phyloP scores from a whole-genome alignment of 768 basidiomycete genomes.

The Lactarius hatsudake region DNA sequence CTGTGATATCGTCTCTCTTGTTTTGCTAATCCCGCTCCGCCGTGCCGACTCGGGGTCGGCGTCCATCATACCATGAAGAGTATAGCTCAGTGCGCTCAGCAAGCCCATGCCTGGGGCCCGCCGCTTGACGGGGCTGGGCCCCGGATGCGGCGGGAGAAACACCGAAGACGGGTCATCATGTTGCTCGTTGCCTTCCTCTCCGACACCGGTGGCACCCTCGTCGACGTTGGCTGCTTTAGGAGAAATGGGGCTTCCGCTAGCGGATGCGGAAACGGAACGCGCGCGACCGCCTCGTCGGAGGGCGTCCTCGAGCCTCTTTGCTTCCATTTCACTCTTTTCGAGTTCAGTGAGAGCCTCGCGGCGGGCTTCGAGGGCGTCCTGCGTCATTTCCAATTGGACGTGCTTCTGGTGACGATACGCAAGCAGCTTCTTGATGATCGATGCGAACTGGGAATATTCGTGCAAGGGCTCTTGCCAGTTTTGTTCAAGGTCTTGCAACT shows the following conservation, averaged over 20 bases:
- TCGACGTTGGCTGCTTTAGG: not conserved
- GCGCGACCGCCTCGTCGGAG: slow-evolving; percentile 60
- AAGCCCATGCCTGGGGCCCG: slow-evolving; percentile 80
- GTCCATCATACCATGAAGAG: slow-evolving; percentile 97
- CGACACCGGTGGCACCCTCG: not conserved
- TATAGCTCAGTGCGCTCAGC: slow-evolving; percentile 88
- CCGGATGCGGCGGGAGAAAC: slow-evolving; percentile 76
- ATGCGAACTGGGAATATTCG: slow-evolving; percentile 92
- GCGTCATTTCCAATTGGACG: slow-evolving; percentile 95
- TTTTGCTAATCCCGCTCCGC: slow-evolving; percentile 90
- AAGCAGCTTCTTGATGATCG: slow-evolving; percentile 91
- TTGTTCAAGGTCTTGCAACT: slow-evolving; percentile 94
- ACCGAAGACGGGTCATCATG: slow-evolving; percentile 40
- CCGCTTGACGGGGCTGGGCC: slow-evolving; percentile 61
- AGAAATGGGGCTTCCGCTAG: not conserved
- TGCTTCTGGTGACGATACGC: slow-evolving; percentile 97
- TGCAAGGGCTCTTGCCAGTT: slow-evolving; percentile 95
- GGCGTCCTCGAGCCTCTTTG: slow-evolving; percentile 84
- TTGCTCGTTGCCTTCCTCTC: slow-evolving; percentile 31
- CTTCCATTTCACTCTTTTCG: slow-evolving; percentile 91
- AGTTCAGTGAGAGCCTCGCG: slow-evolving; percentile 82
- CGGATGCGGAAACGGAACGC: slow-evolving; percentile 28
- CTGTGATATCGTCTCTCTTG: slow-evolving; percentile 92
- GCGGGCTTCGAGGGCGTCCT: slow-evolving; percentile 82
- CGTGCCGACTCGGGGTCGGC: slow-evolving; percentile 96